Percentiles rank a stretch among this genome's conserved stretches.
Conservation (phyloP, 129 eudicot genomes). For the Pittosporum tobira region DNA sequence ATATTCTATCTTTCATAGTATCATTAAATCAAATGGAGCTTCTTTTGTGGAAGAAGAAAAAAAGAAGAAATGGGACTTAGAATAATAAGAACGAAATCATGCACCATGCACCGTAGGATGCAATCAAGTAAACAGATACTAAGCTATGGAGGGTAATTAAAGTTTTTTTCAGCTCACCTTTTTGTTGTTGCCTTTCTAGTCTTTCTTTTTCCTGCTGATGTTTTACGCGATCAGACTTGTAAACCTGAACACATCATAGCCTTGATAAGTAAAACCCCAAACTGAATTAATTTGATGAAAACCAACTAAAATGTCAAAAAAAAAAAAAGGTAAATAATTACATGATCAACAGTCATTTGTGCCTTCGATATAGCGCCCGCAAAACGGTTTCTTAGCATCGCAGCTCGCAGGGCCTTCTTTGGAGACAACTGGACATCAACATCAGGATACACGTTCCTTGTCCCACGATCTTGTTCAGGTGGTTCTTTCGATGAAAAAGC, state of each 20-base stretch:
- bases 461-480: no score
- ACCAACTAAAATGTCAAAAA: not conserved
- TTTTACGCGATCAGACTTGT: slow-evolving; percentile 21
- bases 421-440: slow-evolving; percentile 31
- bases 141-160: no score
- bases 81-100: no score
- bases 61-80: no score
- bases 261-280: not conserved
- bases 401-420: slow-evolving; percentile 46
- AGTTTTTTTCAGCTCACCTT: slow-evolving; percentile 23
- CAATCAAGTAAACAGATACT: no score
- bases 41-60: no score
- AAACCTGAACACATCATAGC: slow-evolving; percentile 20
- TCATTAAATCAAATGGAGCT: no score
- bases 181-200: slow-evolving; percentile 31
- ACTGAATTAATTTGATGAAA: not conserved
- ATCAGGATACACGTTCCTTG: no score
- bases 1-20: no score
- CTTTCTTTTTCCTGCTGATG: slow-evolving; percentile 32
- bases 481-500: no score
- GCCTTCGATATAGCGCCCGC: slow-evolving; percentile 50
- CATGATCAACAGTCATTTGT: slow-evolving; percentile 27
- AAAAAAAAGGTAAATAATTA: not conserved
- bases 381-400: slow-evolving; percentile 45
- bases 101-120: no score